Percentiles rank a stretch among this genome's conserved stretches.
These are phyloP conservation scores for Acanthamoeba lenticulata DNA, from an alignment of 208 protist genomes.

Conservation along the genomic window DNA sequence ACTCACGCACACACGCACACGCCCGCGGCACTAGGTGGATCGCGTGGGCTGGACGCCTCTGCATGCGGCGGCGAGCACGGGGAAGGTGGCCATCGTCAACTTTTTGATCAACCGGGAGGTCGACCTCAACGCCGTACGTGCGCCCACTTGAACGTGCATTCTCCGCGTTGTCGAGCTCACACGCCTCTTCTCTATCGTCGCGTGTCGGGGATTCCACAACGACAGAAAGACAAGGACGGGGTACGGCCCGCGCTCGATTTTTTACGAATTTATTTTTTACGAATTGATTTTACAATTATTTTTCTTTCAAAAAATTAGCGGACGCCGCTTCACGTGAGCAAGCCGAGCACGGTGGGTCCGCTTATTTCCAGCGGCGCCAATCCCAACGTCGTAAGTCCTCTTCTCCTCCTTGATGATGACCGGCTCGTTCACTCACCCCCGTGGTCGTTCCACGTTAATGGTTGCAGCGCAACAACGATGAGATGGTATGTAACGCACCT, in stretches of 20 bases:
- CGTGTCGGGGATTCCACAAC: no score
- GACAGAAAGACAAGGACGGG: constrained; percentile 8
- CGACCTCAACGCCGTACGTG: background rate
- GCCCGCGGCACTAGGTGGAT: background rate
- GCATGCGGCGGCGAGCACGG: background rate
- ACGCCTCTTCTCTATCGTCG: background rate
- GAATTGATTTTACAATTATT: background rate
- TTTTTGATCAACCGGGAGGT: background rate
- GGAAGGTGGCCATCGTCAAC: background rate
- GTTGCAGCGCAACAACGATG: background rate
- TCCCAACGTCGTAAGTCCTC: constrained; percentile 11
- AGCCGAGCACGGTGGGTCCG: background rate
- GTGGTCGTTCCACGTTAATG: background rate
- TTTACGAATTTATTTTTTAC: background rate
- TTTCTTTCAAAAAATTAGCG: background rate
- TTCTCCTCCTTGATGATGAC: background rate
- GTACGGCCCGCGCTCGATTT: no score
- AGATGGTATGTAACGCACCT: background rate
- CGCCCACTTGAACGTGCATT: background rate
- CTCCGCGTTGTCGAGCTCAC: background rate
- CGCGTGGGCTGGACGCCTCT: background rate
- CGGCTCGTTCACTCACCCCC: background rate
- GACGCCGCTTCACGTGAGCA: constrained; percentile 25
- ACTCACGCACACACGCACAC: background rate
- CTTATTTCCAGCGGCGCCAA: background rate